phyloP scores from a whole-genome alignment of 129 eudicot species.

The Flaveria linearis region DNA sequence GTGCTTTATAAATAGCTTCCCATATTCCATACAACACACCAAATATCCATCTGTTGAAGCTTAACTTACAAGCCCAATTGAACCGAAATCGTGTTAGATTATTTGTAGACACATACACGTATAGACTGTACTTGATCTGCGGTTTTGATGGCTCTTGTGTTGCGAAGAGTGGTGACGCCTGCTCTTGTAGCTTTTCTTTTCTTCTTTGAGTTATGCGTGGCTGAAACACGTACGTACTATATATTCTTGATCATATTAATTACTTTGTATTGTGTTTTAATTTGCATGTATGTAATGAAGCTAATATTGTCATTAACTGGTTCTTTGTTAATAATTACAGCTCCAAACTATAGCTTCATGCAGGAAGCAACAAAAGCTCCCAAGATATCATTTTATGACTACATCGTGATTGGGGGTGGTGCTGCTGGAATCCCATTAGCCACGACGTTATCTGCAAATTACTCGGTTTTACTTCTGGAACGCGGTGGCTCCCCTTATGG shows the following conservation, averaged over 20 bases:
- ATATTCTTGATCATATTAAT: neutral
- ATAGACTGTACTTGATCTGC: too few relatives aligned
- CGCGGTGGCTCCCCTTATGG: constrained; percentile 83
- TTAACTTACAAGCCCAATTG: neutral
- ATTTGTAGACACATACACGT: too few relatives aligned
- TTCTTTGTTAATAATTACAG: neutral
- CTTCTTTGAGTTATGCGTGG: neutral
- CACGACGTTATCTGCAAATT: constrained; percentile 1
- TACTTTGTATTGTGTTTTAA: neutral
- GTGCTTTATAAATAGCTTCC: neutral
- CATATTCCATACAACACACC: neutral
- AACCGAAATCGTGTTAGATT: too few relatives aligned
- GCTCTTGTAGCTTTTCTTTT: neutral
- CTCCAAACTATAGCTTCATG: constrained; percentile 22
- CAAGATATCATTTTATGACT: constrained; percentile 7
- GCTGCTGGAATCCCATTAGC: constrained; percentile 20
- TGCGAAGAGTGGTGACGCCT: neutral
- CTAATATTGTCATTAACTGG: neutral
- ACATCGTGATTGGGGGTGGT: constrained; percentile 22
- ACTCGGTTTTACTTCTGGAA: constrained; percentile 60
- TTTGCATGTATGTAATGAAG: too few relatives aligned
- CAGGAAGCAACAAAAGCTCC: constrained; percentile 21
- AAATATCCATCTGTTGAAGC: neutral
- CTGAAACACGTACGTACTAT: neutral
- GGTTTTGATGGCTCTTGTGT: neutral